These are phyloP conservation scores for Sonneratia alba DNA, from an alignment of 345 rosid genomes.

Conservation along the genomic window DNA sequence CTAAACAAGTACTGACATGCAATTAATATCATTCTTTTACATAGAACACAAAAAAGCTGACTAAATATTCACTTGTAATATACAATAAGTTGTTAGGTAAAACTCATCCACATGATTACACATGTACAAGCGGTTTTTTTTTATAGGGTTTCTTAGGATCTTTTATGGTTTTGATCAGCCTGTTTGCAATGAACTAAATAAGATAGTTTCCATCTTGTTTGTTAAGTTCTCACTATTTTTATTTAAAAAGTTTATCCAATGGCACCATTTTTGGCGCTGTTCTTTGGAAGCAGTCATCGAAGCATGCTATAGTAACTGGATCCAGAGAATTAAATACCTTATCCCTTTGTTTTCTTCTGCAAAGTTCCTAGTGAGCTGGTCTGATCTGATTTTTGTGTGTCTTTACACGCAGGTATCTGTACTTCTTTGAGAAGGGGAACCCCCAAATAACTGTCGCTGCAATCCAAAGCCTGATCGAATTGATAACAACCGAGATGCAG, in stretches of 20 bases:
- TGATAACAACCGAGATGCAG: conserved; percentile 70
- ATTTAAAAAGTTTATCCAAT: too few species aligned
- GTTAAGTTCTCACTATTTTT: too few species aligned
- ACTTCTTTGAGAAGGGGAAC: conserved; percentile 87
- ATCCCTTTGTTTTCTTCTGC: neutral
- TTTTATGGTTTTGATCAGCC: neutral
- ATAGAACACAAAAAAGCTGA: too few species aligned
- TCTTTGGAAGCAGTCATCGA: too few species aligned
- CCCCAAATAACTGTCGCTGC: conserved; percentile 61
- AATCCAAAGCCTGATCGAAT: conserved; percentile 70
- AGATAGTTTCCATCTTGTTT: neutral
- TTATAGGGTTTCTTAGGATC: too few species aligned
- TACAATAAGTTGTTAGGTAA: too few species aligned
- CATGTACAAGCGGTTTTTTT: too few species aligned
- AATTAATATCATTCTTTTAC: neutral
- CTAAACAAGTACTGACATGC: conserved; percentile 61
- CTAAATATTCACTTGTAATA: too few species aligned
- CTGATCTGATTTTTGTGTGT: neutral
- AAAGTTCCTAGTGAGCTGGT: neutral
- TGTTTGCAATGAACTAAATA: neutral
- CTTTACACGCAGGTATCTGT: conserved; percentile 53
- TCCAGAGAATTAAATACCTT: too few species aligned
- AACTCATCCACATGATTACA: too few species aligned
- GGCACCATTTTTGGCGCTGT: too few species aligned
- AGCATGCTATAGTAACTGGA: too few species aligned